Evolutionary conservation across 2,329 filamentous ascomycete species (phyloP), one percentile per base, ranked within the genome.

Genomic region (Geosmithia morbida): DNA sequence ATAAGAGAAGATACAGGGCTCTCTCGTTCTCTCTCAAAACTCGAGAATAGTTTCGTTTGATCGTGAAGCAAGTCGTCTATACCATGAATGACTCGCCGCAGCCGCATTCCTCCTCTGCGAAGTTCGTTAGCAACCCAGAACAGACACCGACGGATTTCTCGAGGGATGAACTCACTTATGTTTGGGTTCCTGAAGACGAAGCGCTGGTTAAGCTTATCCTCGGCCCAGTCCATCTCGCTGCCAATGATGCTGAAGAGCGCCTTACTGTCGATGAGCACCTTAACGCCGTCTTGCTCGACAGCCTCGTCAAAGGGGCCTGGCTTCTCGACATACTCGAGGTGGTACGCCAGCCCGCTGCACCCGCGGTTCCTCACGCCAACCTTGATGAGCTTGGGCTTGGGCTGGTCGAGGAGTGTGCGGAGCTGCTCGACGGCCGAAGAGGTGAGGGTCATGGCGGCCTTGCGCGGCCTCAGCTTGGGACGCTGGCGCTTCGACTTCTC

Each of bases 181-280:
- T 98, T 98, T 2, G 92, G 92, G 63, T 98, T 98, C 61, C 79
- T 83, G 68, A 98, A 98, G 46, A 95, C 81, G 64, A 98, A 98
- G 53, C 86, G 75, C 65, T 89, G 78, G 62, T 84, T 94, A 53
- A 98, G 68, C 69, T 94, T 95, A 57, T 97, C 92, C 66, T 97
- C 89, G 11, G 90, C 75, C 89, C 90, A 98, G 61, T 98, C 92
- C 92, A 98, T 98, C 68, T 97, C 90, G 60, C 85, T 95, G 5
- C 92, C 92, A 57, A 98, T 96, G 47, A 98, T 97, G 65, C 90
- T 97, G 62, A 98, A 89, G 45, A 98, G 69, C 41, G 92, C 92
- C 70, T 96, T 97, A 72, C 87, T 94, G 64, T 98, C 92, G 49
- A 98, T 92, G 61, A 97, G 64, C 33, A 98, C 90, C 66, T 86